phyloP scores from a whole-genome alignment of 495 filamentous ascomycete genomes.

The Xylaria telfairii region DNA sequence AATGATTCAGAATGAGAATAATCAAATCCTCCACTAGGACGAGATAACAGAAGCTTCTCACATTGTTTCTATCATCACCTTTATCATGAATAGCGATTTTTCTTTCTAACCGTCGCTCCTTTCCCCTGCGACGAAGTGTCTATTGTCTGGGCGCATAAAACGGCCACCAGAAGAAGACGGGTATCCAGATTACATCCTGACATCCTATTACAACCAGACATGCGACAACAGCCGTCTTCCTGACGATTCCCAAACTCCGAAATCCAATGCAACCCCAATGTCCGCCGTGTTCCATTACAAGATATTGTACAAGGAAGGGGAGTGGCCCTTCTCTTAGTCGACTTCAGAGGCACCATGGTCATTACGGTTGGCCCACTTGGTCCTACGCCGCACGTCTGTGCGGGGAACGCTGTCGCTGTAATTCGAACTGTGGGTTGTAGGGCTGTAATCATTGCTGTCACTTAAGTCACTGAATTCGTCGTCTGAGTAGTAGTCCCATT shows the following conservation, averaged over 20 bases:
- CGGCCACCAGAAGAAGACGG: not conserved
- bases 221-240: not conserved
- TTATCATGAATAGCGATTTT: not conserved
- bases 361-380: not conserved
- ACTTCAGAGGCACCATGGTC: conserved; percentile 2
- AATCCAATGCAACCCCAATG: conserved; percentile 10
- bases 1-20: conserved; percentile 2
- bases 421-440: not conserved
- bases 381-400: conserved; percentile 6
- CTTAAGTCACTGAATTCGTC: conserved; percentile 47
- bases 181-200: conserved; percentile 8
- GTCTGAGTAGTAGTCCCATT: conserved; percentile 62
- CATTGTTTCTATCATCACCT: not conserved
- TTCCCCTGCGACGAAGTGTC: not conserved
- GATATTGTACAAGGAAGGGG: not conserved
- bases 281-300: conserved; percentile 8
- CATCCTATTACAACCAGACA: conserved; percentile 6
- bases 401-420: conserved; percentile 5
- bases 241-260: conserved; percentile 13
- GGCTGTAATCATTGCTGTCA: conserved; percentile 27
- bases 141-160: not conserved
- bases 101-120: not conserved
- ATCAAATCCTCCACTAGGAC: not conserved
- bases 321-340: not conserved
- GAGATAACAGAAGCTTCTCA: not conserved